These are phyloP conservation scores for Boletus rubroflammeus DNA, from an alignment of 768 basidiomycete species.

Conservation along the genomic window DNA sequence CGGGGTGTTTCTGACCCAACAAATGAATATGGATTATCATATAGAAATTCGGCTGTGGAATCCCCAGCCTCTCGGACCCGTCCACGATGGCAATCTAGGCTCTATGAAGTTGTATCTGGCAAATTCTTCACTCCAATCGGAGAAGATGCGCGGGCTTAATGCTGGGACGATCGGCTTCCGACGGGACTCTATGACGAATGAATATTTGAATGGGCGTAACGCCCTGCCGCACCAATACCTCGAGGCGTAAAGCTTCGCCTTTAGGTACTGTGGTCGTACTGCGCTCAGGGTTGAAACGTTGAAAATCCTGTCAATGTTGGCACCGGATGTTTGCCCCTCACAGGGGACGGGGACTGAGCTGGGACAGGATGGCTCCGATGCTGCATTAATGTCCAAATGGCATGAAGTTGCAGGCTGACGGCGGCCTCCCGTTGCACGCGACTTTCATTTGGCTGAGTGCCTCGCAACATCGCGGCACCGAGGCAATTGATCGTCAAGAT, in stretches of 20 bases:
- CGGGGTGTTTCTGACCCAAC: slow-evolving; percentile 16
- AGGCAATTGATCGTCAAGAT: slow-evolving; percentile 21
- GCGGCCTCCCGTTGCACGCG: slow-evolving; percentile 19
- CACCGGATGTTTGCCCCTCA: slow-evolving; percentile 13
- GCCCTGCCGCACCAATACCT: slow-evolving; percentile 31
- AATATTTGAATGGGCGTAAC: slow-evolving; percentile 31
- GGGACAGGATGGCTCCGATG: slow-evolving; percentile 9
- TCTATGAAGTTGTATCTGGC: slow-evolving; percentile 11
- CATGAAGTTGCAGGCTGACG: slow-evolving; percentile 7
- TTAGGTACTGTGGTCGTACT: slow-evolving; percentile 31
- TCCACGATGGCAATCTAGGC: slow-evolving; percentile 6
- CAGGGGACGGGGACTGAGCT: slow-evolving; percentile 15
- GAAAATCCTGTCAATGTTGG: slow-evolving; percentile 16
- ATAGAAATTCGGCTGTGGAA: slow-evolving; percentile 24
- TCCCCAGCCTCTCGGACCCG: slow-evolving; percentile 24
- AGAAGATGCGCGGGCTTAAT: slow-evolving; percentile 20
- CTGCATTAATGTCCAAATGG: slow-evolving; percentile 8
- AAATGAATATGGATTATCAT: slow-evolving; percentile 31
- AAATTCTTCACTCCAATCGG: slow-evolving; percentile 6
- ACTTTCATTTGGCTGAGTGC: slow-evolving; percentile 13
- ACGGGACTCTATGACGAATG: slow-evolving; percentile 30
- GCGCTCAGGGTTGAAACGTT: slow-evolving; percentile 34
- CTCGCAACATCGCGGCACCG: slow-evolving; percentile 26
- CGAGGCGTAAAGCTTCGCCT: slow-evolving; percentile 28
- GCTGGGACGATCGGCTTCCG: slow-evolving; percentile 23